Conservation (phyloP, 345 rosid species). For the Bretschneidera sinensis region DNA sequence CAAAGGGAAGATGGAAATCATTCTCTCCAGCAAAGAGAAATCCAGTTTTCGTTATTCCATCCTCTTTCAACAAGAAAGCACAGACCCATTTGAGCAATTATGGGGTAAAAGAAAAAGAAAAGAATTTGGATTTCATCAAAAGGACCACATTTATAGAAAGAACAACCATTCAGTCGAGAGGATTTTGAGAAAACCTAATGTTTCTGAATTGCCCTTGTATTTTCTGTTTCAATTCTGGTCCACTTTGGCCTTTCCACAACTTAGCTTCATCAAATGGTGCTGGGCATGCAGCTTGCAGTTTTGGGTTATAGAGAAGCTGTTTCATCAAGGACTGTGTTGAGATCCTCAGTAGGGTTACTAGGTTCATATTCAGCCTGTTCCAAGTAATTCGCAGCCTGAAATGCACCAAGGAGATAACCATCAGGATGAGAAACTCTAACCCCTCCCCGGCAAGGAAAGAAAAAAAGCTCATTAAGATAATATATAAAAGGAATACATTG, state of each 20-base stretch:
- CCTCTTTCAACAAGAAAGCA: too few relatives aligned
- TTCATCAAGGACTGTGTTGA: conserved; percentile 75
- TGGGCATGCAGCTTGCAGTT: conserved; percentile 89
- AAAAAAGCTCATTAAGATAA: conserved; percentile 2
- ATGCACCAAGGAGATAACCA: conserved; percentile 5
- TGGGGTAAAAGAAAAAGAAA: too few relatives aligned
- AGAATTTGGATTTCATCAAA: neutral
- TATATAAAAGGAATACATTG: too few relatives aligned
- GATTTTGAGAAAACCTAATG: conserved; percentile 56
- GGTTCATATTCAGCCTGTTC: conserved; percentile 85
- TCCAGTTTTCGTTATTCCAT: too few relatives aligned
- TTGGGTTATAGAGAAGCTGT: conserved; percentile 65
- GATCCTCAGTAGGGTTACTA: conserved; percentile 74
- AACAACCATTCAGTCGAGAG: conserved; percentile 4
- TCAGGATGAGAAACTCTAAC: conserved; percentile 5
- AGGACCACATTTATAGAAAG: neutral
- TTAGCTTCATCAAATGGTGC: conserved; percentile 96
- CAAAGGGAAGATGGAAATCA: too few relatives aligned
- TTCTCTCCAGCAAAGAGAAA: too few relatives aligned
- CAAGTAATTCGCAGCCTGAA: conserved; percentile 75
- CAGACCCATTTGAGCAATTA: too few relatives aligned
- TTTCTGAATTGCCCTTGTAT: conserved; percentile 86
- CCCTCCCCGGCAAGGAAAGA: conserved; percentile 16
- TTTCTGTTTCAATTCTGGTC: conserved; percentile 83
- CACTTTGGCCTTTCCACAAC: conserved; percentile 91